These are phyloP conservation scores for Waitea zeae DNA, from an alignment of 1,284 basidiomycete species.

Conservation along the genomic window DNA sequence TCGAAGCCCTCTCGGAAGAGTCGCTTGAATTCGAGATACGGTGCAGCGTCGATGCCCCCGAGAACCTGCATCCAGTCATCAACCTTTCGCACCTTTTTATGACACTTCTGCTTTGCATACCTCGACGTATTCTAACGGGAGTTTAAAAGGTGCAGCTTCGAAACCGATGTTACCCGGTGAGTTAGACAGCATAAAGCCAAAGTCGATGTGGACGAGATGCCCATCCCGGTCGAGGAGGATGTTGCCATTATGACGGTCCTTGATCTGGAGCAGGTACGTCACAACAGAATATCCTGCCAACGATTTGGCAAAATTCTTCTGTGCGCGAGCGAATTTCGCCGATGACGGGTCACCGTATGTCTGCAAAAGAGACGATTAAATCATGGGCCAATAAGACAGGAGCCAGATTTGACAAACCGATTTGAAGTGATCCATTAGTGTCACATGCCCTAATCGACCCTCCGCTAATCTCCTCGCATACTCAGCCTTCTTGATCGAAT, in stretches of 20 bases:
- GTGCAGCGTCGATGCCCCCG: slow-evolving; percentile 67
- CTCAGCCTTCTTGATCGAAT: slow-evolving; percentile 98
- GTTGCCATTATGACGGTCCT: slow-evolving; percentile 98
- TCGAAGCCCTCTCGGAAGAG: slow-evolving; percentile 91
- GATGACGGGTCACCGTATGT: slow-evolving; percentile 84
- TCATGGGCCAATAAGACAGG: slow-evolving; percentile 1
- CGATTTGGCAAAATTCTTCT: slow-evolving; percentile 87
- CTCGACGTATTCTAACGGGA: slow-evolving; percentile 90
- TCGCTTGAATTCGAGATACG: slow-evolving; percentile 74
- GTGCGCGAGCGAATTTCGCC: slow-evolving; percentile 71
- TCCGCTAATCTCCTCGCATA: slow-evolving; percentile 77
- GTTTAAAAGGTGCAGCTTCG: slow-evolving; percentile 97
- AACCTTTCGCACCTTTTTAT: too few species aligned
- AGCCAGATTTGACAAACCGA: slow-evolving; percentile 24
- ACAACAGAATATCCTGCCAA: slow-evolving; percentile 92
- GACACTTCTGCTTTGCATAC: too few species aligned
- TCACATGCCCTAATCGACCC: slow-evolving; percentile 72
- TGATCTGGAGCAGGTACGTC: slow-evolving; percentile 93
- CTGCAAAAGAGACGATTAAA: slow-evolving; percentile 19
- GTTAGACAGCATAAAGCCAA: slow-evolving; percentile 96
- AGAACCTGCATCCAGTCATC: too few species aligned
- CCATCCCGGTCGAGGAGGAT: slow-evolving; percentile 93
- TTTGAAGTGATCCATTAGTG: slow-evolving; percentile 79
- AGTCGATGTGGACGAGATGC: slow-evolving; percentile 92
- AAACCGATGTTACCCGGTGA: slow-evolving; percentile 97